Evolutionary conservation across 768 basidiomycete species (phyloP).

Genomic region (Gymnopilus dilepis): DNA sequence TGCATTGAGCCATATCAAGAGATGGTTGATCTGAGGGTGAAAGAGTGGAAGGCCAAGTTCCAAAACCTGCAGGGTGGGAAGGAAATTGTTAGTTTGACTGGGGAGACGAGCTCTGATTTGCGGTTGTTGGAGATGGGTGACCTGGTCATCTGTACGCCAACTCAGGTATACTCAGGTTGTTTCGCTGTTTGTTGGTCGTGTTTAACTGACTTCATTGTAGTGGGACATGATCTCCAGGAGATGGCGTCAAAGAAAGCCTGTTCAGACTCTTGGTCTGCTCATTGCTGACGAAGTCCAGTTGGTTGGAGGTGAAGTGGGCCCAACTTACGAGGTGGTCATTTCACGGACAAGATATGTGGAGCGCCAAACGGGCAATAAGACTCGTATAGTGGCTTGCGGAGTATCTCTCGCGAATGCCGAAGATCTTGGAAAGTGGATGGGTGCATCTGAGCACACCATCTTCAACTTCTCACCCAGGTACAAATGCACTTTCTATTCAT

Average conservation of each 20-base stretch:
- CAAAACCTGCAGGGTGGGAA: slow-evolving; percentile 85
- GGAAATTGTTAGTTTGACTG: slow-evolving; percentile 91
- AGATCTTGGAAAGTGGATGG: slow-evolving; percentile 98
- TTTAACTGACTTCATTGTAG: slow-evolving; percentile 41
- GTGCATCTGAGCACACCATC: slow-evolving; percentile 88
- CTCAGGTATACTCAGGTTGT: slow-evolving; percentile 61
- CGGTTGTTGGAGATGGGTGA: slow-evolving; percentile 90
- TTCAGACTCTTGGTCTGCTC: slow-evolving; percentile 89
- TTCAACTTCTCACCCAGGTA: slow-evolving; percentile 98
- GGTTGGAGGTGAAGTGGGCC: slow-evolving; percentile 93
- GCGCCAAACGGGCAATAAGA: slow-evolving; percentile 90
- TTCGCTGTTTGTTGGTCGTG: not conserved
- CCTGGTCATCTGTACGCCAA: slow-evolving; percentile 92
- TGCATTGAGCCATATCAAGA: slow-evolving; percentile 98
- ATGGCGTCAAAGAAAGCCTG: slow-evolving; percentile 97
- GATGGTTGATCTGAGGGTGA: slow-evolving; percentile 91
- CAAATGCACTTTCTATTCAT: slow-evolving; percentile 22
- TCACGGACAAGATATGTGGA: slow-evolving; percentile 97
- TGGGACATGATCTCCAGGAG: slow-evolving; percentile 95
- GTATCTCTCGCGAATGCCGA: slow-evolving; percentile 96
- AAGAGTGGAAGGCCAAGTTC: slow-evolving; percentile 91
- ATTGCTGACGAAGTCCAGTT: slow-evolving; percentile 97
- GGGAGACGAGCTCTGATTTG: slow-evolving; percentile 92
- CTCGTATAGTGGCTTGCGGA: slow-evolving; percentile 92
- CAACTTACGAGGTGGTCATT: slow-evolving; percentile 95